These are phyloP conservation scores for Kalanchoe fedtschenkoi DNA, from an alignment of 164 flowering plant species.

Conservation along the genomic window DNA sequence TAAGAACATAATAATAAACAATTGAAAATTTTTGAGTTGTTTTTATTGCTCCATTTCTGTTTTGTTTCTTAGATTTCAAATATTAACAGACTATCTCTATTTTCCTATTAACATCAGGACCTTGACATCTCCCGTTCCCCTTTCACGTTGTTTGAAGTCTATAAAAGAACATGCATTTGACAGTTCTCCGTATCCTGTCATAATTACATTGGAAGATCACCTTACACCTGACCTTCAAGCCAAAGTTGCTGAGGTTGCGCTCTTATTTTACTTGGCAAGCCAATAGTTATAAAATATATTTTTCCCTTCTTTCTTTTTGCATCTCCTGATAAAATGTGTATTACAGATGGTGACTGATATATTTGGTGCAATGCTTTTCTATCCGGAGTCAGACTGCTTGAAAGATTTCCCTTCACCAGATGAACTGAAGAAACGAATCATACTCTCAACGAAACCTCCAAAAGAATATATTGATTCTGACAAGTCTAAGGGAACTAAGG, in stretches of 20 bases:
- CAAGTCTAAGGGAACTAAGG: conserved; percentile 16
- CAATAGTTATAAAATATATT: neutral
- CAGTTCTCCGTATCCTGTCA: conserved; percentile 50
- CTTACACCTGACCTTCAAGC: conserved; percentile 62
- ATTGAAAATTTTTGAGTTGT: neutral
- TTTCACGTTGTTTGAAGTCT: conserved; percentile 57
- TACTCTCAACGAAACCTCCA: conserved; percentile 89
- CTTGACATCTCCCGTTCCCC: conserved; percentile 51
- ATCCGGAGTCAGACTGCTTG: conserved; percentile 39
- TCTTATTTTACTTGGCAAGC: neutral
- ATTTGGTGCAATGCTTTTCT: conserved; percentile 61
- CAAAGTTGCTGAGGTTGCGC: conserved; percentile 68
- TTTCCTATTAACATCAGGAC: conserved; percentile 35
- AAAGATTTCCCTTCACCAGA: conserved; percentile 73
- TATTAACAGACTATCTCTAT: neutral
- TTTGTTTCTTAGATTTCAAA: neutral
- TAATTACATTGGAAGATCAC: conserved; percentile 70
- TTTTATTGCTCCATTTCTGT: neutral
- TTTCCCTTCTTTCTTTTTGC: neutral
- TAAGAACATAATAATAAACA: too few relatives aligned
- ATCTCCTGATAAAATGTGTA: conserved; percentile 3
- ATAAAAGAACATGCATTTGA: conserved; percentile 57
- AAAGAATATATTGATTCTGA: conserved; percentile 50
- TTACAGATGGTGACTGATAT: conserved; percentile 53
- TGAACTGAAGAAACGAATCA: conserved; percentile 41